phyloP scores from a whole-genome alignment of 1,284 basidiomycete species.

The Ganoderma multipileum region DNA sequence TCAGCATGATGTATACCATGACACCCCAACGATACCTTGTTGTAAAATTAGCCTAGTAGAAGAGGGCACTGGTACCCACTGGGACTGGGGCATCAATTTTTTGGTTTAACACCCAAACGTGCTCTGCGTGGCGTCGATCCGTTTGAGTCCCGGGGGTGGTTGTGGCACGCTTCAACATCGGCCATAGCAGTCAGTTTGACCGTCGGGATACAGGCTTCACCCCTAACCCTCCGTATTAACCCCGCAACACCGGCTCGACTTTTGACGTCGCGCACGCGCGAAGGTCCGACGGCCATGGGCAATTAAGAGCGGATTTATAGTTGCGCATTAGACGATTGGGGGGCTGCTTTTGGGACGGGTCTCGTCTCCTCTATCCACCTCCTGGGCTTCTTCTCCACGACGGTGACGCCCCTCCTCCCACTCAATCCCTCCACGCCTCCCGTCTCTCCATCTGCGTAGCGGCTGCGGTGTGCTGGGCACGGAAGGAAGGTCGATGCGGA shows the following conservation, averaged over 20 bases:
- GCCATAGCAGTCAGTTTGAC: not conserved
- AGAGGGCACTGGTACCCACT: conserved; percentile 1
- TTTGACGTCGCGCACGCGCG: not conserved
- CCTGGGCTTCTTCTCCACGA: conserved; percentile 69
- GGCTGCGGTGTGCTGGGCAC: conserved; percentile 69
- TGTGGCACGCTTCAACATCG: not conserved
- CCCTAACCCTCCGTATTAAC: not conserved
- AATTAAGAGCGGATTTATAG: conserved; percentile 18
- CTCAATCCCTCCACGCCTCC: conserved; percentile 14
- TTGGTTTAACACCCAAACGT: not conserved
- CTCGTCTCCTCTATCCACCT: conserved; percentile 83
- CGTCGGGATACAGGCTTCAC: not conserved
- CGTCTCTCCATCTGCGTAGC: conserved; percentile 59
- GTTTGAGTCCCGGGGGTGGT: not conserved
- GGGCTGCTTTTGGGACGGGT: conserved; percentile 38
- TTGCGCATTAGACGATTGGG: conserved; percentile 71
- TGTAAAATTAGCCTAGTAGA: conserved; percentile 22
- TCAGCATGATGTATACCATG: conserved; percentile 17
- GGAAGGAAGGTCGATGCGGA: conserved; percentile 79
- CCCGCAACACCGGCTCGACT: not conserved
- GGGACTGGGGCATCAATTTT: not conserved
- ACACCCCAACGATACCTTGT: conserved; percentile 3
- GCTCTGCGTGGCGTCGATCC: not conserved
- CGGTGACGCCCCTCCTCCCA: conserved; percentile 44
- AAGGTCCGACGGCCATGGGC: not conserved